Percentiles rank a stretch among this genome's conserved stretches.
Conservation (phyloP, 2,329 filamentous ascomycete genomes). For the Clarireedia homoeocarpa region DNA sequence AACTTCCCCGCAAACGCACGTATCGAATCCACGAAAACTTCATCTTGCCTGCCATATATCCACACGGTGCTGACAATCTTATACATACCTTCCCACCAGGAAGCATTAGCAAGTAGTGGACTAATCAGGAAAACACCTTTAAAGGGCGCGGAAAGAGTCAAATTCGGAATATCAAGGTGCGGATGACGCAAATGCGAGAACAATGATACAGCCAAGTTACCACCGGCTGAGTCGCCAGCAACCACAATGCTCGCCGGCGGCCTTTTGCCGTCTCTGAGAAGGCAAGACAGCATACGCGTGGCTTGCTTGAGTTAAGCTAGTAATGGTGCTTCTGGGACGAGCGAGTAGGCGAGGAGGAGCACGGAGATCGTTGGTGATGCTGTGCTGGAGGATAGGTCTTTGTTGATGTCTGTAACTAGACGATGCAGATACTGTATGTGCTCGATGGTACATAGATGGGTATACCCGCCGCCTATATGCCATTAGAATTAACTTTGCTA, state of each 20-base stretch:
- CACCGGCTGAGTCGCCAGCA: background rate
- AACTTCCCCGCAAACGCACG: background rate
- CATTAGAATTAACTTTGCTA: background rate
- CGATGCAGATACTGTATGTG: background rate
- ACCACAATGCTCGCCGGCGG: background rate
- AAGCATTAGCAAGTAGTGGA: background rate
- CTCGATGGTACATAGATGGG: background rate
- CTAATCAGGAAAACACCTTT: background rate
- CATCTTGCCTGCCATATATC: background rate
- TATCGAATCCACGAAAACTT: background rate
- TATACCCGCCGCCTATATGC: background rate
- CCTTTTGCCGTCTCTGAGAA: background rate
- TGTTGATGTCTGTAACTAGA: background rate
- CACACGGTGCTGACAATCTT: background rate
- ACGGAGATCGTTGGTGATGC: background rate
- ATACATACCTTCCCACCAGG: background rate
- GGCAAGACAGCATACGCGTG: background rate
- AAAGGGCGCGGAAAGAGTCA: background rate
- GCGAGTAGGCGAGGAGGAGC: background rate
- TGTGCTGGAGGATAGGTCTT: background rate
- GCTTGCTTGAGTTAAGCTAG: background rate
- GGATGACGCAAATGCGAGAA: background rate
- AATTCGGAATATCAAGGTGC: background rate
- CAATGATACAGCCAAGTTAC: background rate
- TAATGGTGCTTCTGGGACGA: background rate